phyloP scores from a whole-genome alignment of 176 grass and related monocot genomes.

The Coix lacrymajobi region DNA sequence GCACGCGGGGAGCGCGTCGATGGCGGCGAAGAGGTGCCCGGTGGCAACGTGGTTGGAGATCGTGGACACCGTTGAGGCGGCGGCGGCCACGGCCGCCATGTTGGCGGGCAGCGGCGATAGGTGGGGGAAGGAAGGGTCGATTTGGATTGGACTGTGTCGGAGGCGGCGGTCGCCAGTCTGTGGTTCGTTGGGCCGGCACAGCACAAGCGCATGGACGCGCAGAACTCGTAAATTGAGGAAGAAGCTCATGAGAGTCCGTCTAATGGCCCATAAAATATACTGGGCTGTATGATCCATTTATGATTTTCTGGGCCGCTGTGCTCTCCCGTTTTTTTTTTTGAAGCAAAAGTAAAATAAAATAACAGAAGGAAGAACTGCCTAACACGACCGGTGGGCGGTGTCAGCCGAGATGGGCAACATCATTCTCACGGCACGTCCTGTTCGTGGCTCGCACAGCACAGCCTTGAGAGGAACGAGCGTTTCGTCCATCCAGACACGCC shows the following conservation, averaged over 20 bases:
- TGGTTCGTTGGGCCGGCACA: no score
- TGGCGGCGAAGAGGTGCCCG: constrained; percentile 34
- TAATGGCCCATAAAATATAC: background rate
- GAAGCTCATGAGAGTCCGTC: no score
- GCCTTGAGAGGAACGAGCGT: background rate
- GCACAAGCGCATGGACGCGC: no score
- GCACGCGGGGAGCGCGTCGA: constrained; percentile 19
- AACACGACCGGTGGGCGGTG: background rate
- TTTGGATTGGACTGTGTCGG: no score
- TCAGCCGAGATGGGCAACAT: background rate
- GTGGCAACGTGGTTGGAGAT: constrained; percentile 11
- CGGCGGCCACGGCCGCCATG: constrained; percentile 20
- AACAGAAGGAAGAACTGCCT: background rate
- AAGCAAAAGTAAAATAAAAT: background rate
- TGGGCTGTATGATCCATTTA: background rate
- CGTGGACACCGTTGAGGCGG: background rate
- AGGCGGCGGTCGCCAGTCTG: no score
- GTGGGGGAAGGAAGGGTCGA: no score
- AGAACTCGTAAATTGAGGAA: background rate
- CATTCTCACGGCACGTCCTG: background rate
- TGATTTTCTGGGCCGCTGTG: background rate
- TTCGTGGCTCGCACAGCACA: constrained; percentile 39
- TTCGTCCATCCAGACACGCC: background rate
- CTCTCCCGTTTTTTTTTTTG: background rate
- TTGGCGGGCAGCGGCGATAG: background rate